phyloP scores from a whole-genome alignment of 441 rosid species.

The Cnidoscolus chayamansa region DNA sequence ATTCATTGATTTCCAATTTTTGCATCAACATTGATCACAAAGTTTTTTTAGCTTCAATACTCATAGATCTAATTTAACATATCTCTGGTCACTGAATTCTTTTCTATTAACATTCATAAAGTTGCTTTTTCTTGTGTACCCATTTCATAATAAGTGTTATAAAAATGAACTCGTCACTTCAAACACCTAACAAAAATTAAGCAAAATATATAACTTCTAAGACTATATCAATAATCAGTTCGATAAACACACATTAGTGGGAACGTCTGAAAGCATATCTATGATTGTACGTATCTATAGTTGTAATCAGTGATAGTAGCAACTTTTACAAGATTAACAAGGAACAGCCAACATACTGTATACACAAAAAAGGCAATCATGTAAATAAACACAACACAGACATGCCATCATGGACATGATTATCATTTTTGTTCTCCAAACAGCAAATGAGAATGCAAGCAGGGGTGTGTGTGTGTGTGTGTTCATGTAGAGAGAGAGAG shows the following conservation, averaged over 20 bases:
- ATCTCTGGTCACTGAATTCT: background rate
- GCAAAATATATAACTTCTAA: background rate
- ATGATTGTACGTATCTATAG: background rate
- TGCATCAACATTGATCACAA: no score
- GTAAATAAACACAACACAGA: background rate
- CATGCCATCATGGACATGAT: background rate
- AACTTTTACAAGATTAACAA: background rate
- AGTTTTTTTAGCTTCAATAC: no score
- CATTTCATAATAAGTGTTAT: background rate
- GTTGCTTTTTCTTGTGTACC: background rate
- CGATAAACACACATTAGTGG: background rate
- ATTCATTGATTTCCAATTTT: no score
- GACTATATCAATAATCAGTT: background rate
- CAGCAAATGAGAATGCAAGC: background rate
- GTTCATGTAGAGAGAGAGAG: no score
- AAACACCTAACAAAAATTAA: background rate
- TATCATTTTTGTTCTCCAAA: background rate
- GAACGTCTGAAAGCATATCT: background rate
- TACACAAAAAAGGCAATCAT: background rate
- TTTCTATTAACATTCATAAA: background rate
- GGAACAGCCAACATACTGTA: background rate
- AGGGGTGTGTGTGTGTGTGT: background rate
- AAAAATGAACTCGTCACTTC: background rate
- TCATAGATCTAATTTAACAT: background rate
- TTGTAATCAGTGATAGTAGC: background rate